These are phyloP conservation scores for Talaromyces rugulosus DNA, from an alignment of 2,329 filamentous ascomycete genomes.

Conservation along the genomic window DNA sequence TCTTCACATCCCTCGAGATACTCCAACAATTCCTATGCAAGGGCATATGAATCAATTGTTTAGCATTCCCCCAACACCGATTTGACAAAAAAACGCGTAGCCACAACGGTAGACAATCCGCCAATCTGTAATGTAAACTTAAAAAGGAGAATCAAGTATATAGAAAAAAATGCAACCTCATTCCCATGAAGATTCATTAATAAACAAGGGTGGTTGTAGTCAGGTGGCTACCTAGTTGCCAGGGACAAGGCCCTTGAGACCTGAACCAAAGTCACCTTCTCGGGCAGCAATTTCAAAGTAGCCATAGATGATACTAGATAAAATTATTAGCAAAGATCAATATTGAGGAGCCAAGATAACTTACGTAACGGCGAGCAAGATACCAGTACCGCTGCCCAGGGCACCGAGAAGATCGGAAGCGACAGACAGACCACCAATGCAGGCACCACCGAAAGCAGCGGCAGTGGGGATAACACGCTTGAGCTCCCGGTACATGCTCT, in stretches of 20 bases:
- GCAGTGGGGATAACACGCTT: conserved; percentile 99
- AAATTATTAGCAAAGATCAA: conserved; percentile 26
- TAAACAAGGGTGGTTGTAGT: conserved; percentile 17
- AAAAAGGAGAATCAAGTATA: background rate
- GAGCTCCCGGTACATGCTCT: conserved; percentile 99
- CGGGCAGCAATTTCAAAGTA: conserved; percentile 99
- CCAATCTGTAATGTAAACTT: background rate
- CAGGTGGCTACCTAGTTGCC: conserved; percentile 35
- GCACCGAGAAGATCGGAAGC: conserved; percentile 93
- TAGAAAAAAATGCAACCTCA: conserved; percentile 1
- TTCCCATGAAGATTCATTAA: conserved; percentile 18
- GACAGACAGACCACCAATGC: conserved; percentile 96
- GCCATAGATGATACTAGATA: conserved; percentile 85
- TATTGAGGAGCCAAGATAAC: conserved; percentile 36
- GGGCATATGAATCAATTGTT: conserved; percentile 20
- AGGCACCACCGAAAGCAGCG: conserved; percentile 96
- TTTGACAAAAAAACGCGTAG: background rate
- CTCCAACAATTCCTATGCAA: conserved; percentile 21
- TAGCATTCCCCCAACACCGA: conserved; percentile 19
- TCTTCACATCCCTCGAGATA: background rate
- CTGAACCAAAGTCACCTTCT: conserved; percentile 82
- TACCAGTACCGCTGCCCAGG: conserved; percentile 94
- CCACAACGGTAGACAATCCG: background rate
- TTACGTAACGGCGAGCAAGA: conserved; percentile 96
- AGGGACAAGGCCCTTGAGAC: conserved; percentile 63